These are phyloP conservation scores for Microthlaspi erraticum DNA, from an alignment of 345 rosid species.

Conservation along the genomic window DNA sequence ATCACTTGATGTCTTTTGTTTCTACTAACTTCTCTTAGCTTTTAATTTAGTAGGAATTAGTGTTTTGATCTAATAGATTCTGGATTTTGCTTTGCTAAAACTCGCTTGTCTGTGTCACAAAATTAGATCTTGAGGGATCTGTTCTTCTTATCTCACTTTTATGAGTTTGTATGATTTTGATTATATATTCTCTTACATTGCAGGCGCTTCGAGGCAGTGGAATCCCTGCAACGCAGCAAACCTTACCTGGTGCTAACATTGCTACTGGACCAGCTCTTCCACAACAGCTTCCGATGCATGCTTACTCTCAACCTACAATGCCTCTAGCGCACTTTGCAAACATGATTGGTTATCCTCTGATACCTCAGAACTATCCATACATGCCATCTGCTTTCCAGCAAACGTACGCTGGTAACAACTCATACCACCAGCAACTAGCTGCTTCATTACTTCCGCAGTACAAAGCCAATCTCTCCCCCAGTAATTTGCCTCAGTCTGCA, in stretches of 20 bases:
- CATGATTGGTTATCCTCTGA: conserved; percentile 84
- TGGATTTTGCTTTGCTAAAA: neutral
- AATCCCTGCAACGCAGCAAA: conserved; percentile 74
- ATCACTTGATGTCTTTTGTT: neutral
- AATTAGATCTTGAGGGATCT: neutral
- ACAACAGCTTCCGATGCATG: conserved; percentile 89
- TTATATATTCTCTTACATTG: conserved; percentile 17
- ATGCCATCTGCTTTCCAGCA: conserved; percentile 97
- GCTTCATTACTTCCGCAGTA: conserved; percentile 90
- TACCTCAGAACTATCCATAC: conserved; percentile 91
- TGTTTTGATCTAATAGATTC: neutral
- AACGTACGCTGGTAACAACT: conserved; percentile 72
- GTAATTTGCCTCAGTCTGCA: conserved; percentile 88
- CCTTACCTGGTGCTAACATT: conserved; percentile 58
- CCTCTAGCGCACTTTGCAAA: conserved; percentile 85
- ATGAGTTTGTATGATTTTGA: conserved; percentile 14
- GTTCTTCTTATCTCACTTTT: neutral
- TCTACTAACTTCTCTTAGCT: neutral
- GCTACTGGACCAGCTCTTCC: conserved; percentile 84
- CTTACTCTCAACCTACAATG: conserved; percentile 85
- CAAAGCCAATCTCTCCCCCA: conserved; percentile 76
- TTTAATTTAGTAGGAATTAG: neutral
- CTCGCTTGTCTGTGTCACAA: neutral
- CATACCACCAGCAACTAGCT: conserved; percentile 88
- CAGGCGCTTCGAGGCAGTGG: conserved; percentile 72